Conservation (phyloP, 2,329 filamentous ascomycete genomes). For the Ceratocystiopsis sp. region DNA sequence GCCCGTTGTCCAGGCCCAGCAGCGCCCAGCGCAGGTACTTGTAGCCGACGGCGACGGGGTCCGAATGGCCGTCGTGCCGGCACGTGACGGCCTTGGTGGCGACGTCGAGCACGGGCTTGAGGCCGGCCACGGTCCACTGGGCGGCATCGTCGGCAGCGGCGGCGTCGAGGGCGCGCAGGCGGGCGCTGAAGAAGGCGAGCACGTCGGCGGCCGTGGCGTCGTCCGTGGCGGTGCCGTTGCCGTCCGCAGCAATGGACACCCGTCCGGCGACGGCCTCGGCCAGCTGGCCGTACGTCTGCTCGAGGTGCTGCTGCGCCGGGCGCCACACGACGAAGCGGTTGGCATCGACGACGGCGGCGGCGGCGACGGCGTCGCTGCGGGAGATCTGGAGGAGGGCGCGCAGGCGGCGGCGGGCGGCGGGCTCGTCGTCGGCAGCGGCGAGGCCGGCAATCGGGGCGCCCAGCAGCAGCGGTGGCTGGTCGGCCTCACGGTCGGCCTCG, state of each 20-base stretch:
- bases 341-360: constrained; percentile 6
- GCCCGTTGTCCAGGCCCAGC: constrained; percentile 12
- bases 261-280: neutral
- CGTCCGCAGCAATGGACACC: neutral
- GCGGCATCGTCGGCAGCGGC: neutral
- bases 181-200: constrained; percentile 3
- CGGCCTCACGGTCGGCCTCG: neutral
- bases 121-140: constrained; percentile 5
- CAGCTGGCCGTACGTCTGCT: constrained; percentile 1
- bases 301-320: constrained; percentile 4
- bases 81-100: constrained; percentile 1
- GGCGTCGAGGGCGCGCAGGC: constrained; percentile 4
- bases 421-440: neutral
- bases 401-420: constrained; percentile 1
- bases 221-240: no score
- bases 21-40: constrained; percentile 16
- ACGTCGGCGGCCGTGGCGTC: neutral
- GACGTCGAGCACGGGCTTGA: constrained; percentile 2
- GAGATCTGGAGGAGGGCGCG: constrained; percentile 7
- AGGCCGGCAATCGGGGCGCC: constrained; percentile 1
- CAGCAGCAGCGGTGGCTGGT: neutral
- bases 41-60: constrained; percentile 9
- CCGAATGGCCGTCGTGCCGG: neutral
- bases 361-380: constrained; percentile 4
- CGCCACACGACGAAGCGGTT: constrained; percentile 15